These are phyloP conservation scores for Jamesozyma spencerorum DNA, from an alignment of 805 yeast genomes.

Conservation along the genomic window DNA sequence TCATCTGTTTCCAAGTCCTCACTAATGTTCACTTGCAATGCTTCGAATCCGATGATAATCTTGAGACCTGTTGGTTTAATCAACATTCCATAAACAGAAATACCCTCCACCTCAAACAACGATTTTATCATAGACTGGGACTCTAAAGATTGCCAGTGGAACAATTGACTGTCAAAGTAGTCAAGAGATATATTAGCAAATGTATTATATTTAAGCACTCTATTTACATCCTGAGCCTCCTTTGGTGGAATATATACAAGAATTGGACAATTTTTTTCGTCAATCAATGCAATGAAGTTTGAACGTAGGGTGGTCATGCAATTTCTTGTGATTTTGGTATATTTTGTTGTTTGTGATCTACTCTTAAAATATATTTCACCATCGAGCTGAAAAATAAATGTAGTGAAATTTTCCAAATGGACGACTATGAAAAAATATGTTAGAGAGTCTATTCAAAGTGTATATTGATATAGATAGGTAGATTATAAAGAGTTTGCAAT, in stretches of 20 bases:
- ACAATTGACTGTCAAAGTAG: slow-evolving; percentile 24
- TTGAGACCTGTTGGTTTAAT: slow-evolving; percentile 25
- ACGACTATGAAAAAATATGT: too few relatives aligned
- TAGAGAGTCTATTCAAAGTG: too few relatives aligned
- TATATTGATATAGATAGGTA: too few relatives aligned
- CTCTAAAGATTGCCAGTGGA: slow-evolving; percentile 17
- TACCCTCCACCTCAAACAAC: slow-evolving; percentile 25
- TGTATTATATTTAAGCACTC: slow-evolving; percentile 24
- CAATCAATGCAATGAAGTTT: slow-evolving; percentile 21
- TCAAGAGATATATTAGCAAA: slow-evolving; percentile 28
- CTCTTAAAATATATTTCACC: too few relatives aligned
- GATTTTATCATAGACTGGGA: slow-evolving; percentile 12
- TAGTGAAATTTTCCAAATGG: too few relatives aligned
- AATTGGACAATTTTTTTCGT: slow-evolving; percentile 20
- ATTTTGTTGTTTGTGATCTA: too few relatives aligned
- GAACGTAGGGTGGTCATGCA: slow-evolving; percentile 4
- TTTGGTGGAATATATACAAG: slow-evolving; percentile 17
- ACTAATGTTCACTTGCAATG: not conserved
- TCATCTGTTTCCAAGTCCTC: slow-evolving; percentile 5
- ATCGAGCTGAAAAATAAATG: too few relatives aligned
- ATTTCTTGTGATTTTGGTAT: too few relatives aligned
- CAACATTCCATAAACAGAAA: slow-evolving; percentile 24
- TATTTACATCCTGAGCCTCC: slow-evolving; percentile 14
- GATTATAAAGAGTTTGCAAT: slow-evolving; percentile 9
- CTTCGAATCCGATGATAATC: slow-evolving; percentile 22